Percentiles rank a stretch among this genome's conserved stretches.
Evolutionary conservation across 1,139 yeast species (phyloP).

Genomic region (Citeromyces hawaiiensis): DNA sequence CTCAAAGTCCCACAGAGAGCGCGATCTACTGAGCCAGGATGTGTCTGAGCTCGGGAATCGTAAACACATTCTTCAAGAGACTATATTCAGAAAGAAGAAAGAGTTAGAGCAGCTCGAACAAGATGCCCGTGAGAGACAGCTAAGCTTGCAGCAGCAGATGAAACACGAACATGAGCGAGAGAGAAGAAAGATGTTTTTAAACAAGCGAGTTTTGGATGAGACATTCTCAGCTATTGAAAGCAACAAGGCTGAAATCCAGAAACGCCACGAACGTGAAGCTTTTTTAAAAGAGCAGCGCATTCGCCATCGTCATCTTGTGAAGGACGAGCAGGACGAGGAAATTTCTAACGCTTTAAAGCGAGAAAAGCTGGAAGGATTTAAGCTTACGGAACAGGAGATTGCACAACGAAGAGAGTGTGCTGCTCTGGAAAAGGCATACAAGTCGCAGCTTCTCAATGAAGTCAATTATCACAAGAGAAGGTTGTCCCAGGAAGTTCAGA

Average conservation of each 20-base stretch:
- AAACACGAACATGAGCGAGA: not conserved
- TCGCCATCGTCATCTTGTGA: not conserved
- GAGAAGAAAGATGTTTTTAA: not conserved
- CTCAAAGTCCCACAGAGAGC: not conserved
- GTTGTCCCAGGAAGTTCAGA: not conserved
- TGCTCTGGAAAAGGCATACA: slow-evolving; percentile 1
- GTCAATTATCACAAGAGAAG: slow-evolving; percentile 1
- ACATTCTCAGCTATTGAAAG: slow-evolving; percentile 89
- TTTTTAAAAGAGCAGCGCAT: not conserved
- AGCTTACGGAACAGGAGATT: slow-evolving; percentile 4
- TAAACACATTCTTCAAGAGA: not conserved
- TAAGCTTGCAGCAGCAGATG: not conserved
- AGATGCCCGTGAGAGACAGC: not conserved
- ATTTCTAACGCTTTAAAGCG: not conserved
- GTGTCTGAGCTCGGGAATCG: not conserved
- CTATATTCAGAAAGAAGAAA: not conserved
- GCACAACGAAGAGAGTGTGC: slow-evolving; percentile 4
- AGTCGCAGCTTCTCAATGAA: slow-evolving; percentile 1
- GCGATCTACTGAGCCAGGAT: not conserved
- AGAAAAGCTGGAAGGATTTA: slow-evolving; percentile 1
- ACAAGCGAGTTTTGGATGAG: slow-evolving; percentile 21
- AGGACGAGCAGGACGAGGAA: not conserved
- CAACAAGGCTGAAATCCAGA: slow-evolving; percentile 86
- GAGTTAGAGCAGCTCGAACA: not conserved
- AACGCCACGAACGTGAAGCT: not conserved